Percentiles rank a stretch among this genome's conserved stretches.
phyloP scores from a whole-genome alignment of 225 moss, liverwort and hornwort genomes.

The Straminergon stramineum region DNA sequence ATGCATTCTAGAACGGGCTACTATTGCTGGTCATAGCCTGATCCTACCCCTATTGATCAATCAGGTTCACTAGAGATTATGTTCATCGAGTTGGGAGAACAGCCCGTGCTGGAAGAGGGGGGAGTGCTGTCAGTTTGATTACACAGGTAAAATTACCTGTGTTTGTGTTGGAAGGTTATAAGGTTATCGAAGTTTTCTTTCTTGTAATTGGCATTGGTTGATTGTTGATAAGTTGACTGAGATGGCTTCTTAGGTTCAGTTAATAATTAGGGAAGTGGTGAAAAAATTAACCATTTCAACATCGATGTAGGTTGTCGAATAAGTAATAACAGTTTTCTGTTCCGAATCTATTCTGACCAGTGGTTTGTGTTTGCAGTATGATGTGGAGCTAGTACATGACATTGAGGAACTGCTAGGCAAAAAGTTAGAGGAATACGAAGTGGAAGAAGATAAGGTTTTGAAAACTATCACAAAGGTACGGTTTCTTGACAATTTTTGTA shows the following conservation, averaged over 20 bases:
- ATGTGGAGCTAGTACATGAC: conserved; percentile 87
- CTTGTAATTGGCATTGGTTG: neutral
- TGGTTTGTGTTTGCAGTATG: conserved; percentile 52
- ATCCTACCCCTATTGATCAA: neutral
- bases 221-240: neutral
- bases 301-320: neutral
- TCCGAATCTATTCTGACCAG: neutral
- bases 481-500: neutral
- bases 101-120: conserved; percentile 96
- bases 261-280: neutral
- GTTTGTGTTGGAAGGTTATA: neutral
- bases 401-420: conserved; percentile 76
- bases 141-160: conserved; percentile 51
- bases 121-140: conserved; percentile 80
- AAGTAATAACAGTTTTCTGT: neutral
- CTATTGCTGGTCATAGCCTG: neutral
- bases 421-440: conserved; percentile 71
- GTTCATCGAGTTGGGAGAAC: conserved; percentile 98
- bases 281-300: neutral
- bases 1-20: neutral
- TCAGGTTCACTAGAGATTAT: conserved; percentile 83
- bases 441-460: conserved; percentile 71
- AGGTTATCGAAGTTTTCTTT: neutral
- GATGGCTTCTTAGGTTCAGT: neutral
- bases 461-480: conserved; percentile 83